Evolutionary conservation across 495 filamentous ascomycete species (phyloP).

Genomic region (Lasiosphaeria hispida): DNA sequence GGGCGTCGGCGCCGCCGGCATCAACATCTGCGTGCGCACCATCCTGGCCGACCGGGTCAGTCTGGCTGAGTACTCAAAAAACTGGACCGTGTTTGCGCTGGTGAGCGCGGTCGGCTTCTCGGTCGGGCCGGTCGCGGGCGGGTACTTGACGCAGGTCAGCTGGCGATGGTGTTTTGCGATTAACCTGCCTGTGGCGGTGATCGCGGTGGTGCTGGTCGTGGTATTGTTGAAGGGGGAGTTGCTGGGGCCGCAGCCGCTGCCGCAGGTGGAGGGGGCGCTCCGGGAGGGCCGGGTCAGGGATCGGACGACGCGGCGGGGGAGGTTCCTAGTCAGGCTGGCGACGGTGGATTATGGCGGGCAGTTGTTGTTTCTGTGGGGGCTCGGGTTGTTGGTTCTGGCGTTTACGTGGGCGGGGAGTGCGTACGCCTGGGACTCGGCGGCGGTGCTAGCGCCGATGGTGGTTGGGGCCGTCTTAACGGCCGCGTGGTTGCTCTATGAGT

Average conservation of each 20-base stretch:
- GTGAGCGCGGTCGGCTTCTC: slow-evolving; percentile 51
- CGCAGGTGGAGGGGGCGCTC: slow-evolving; percentile 20
- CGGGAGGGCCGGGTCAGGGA: slow-evolving; percentile 10
- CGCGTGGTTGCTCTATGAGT: slow-evolving; percentile 54
- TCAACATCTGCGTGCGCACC: slow-evolving; percentile 52
- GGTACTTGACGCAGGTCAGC: slow-evolving; percentile 38
- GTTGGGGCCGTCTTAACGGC: slow-evolving; percentile 47
- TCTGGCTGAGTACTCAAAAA: slow-evolving; percentile 55
- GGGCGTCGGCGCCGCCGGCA: slow-evolving; percentile 53
- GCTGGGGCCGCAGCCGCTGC: slow-evolving; percentile 36
- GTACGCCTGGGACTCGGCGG: slow-evolving; percentile 50
- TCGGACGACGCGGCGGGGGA: slow-evolving; percentile 24
- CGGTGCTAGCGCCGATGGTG: slow-evolving; percentile 53
- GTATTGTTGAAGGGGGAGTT: slow-evolving; percentile 41
- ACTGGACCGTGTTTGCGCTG: slow-evolving; percentile 55
- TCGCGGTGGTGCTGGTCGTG: slow-evolving; percentile 39
- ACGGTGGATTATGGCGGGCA: slow-evolving; percentile 56
- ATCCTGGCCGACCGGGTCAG: slow-evolving; percentile 58
- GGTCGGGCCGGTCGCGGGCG: slow-evolving; percentile 55
- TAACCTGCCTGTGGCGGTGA: slow-evolving; percentile 47
- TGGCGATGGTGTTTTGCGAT: slow-evolving; percentile 64
- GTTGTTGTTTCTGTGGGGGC: slow-evolving; percentile 56
- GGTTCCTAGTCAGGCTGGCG: slow-evolving; percentile 34
- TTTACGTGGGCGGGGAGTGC: slow-evolving; percentile 58
- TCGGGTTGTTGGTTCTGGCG: slow-evolving; percentile 56